Conservation (phyloP, 768 basidiomycete species). For the Suillus placidus region DNA sequence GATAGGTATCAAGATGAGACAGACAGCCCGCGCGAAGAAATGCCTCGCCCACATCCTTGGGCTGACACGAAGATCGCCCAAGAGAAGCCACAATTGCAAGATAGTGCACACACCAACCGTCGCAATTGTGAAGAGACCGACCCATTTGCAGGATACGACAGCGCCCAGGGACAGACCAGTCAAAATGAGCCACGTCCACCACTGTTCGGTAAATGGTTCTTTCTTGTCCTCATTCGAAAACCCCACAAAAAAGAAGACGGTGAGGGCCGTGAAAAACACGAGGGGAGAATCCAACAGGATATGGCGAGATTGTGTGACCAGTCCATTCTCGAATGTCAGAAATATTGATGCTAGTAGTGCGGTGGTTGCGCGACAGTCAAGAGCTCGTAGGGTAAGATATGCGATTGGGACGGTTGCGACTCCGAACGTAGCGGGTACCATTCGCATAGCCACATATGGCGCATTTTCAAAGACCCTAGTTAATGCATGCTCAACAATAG, state of each 20-base stretch:
- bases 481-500: slow-evolving; percentile 9
- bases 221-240: slow-evolving; percentile 92
- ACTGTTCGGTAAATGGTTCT: slow-evolving; percentile 77
- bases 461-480: slow-evolving; percentile 79
- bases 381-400: slow-evolving; percentile 90
- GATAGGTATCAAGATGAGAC: slow-evolving; percentile 83
- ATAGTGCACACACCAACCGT: slow-evolving; percentile 87
- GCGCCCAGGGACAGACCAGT: slow-evolving; percentile 91
- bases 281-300: slow-evolving; percentile 99
- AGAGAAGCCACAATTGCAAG: slow-evolving; percentile 83
- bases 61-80: slow-evolving; percentile 83
- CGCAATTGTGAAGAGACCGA: slow-evolving; percentile 96
- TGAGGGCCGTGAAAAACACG: slow-evolving; percentile 95
- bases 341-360: slow-evolving; percentile 89
- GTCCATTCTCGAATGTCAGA: slow-evolving; percentile 95
- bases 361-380: slow-evolving; percentile 91
- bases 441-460: slow-evolving; percentile 96
- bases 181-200: slow-evolving; percentile 93
- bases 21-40: slow-evolving; percentile 86
- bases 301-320: slow-evolving; percentile 93
- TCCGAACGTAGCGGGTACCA: slow-evolving; percentile 90
- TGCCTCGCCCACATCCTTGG: slow-evolving; percentile 79
- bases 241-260: slow-evolving; percentile 82
- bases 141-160: slow-evolving; percentile 96
- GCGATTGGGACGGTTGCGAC: slow-evolving; percentile 87